Conservation (phyloP, 352 stramenopile species). For the Globisporangium paroecandrum region DNA sequence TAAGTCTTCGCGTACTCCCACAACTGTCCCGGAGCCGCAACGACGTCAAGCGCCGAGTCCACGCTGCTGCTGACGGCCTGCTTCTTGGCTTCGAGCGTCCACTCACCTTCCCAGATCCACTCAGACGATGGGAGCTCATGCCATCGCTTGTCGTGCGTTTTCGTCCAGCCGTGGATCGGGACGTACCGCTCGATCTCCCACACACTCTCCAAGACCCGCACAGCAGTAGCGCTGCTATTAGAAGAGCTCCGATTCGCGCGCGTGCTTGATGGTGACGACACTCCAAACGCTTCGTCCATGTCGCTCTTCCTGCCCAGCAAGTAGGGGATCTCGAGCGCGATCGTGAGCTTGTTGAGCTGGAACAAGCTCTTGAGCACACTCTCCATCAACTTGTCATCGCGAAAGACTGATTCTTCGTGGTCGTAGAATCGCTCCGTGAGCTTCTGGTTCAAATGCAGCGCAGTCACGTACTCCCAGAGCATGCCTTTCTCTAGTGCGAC, state of each 20-base stretch:
- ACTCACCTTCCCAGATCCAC: constrained; percentile 80
- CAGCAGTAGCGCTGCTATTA: constrained; percentile 18
- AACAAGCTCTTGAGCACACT: constrained; percentile 48
- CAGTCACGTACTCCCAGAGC: constrained; percentile 53
- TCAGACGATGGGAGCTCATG: constrained; percentile 71
- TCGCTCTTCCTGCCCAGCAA: constrained; percentile 43
- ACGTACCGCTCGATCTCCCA: constrained; percentile 78
- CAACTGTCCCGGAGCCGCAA: neutral
- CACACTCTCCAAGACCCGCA: constrained; percentile 61
- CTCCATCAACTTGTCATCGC: constrained; percentile 36
- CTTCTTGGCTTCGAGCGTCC: constrained; percentile 42
- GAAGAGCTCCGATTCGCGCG: neutral
- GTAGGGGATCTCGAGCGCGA: constrained; percentile 51
- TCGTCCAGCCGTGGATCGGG: constrained; percentile 67
- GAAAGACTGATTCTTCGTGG: constrained; percentile 41
- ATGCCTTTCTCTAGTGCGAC: constrained; percentile 54
- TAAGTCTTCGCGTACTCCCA: constrained; percentile 75
- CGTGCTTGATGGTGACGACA: constrained; percentile 16
- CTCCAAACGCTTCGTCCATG: constrained; percentile 40
- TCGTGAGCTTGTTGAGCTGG: constrained; percentile 43
- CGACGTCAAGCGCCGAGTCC: constrained; percentile 22
- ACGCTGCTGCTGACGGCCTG: constrained; percentile 19
- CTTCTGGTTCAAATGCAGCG: constrained; percentile 38
- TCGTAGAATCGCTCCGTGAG: constrained; percentile 60
- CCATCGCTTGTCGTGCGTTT: constrained; percentile 47